Evolutionary conservation across 352 stramenopile genomes (phyloP), one percentile per base, ranked within the genome.

Genomic region (Peronospora farinosa): DNA sequence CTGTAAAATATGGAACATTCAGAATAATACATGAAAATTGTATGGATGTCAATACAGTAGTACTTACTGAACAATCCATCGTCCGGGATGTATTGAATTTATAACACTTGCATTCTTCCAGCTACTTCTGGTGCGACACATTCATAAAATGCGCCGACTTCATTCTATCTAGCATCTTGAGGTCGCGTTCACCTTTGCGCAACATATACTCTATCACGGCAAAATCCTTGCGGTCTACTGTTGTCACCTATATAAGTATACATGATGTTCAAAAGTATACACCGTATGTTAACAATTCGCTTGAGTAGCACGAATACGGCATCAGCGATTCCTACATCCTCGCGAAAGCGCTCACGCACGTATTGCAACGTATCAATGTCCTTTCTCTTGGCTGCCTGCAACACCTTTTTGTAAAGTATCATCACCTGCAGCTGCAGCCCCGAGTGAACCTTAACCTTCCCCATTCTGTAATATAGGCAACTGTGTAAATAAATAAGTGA

Each of bases 121-220:
- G 23, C 44, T 67, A 40, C 7, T 59, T 50, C 16, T 11, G 6
- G 25, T 68, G 65, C 23, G 56, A 55, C 0, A 88, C 62, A 31
- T 44, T 65, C 5, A 67, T 51, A 49, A 85, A 86, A 40, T 79
- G 66, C 8, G 70, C 82, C 7, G 54, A 67, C 51, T 88, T 89
- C 61, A 86, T 84, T 30, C 51, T 59, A 44, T 75, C 59, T 35
- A 91, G 65, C 70, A 88, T 82, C 68, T 91, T 88, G 33, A 93
- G 59, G 44, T 93, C 79, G 12, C 80, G 76, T 53, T 93, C 72
- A 2, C 82, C 82, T 43, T 93, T 93, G 61, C 82, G 82, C 50
- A 93, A 57, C 65, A 93, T 69, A 40, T 91, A 78, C 70, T 93
- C 82, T 49, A 93, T 91, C 53, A 86, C 63, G 7, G 68, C 61